Base-by-base conservation (phyloP, 805 yeast species). In the Metschnikowia koreensis region DNA sequence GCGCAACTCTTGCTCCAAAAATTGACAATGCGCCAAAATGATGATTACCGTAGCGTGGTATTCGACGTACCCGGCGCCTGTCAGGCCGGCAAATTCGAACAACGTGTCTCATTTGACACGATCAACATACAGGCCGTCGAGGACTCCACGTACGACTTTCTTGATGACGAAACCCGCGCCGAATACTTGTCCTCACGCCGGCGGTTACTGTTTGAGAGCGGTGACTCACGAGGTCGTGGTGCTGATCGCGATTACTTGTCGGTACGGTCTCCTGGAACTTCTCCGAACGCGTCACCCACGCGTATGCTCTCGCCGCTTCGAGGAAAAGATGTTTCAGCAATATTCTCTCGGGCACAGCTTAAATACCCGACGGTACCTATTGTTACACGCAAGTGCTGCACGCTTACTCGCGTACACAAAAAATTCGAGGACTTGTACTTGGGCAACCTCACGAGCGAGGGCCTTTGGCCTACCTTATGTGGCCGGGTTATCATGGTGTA, bases 401-500 rank as follows among this genome's bases (percentile, higher is more conserved):
- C 82, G 2, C 67, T 71, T 45, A 73, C 82, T 8, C 76, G 74
- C 49, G 66, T 70, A 44, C 86, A 82, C 64, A 60, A 64, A 43
- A 67, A 74, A 33, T 82, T 71, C 58, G 84, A 81, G 51, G 66
- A 66, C 29, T 63, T 82, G 47, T 81, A 80, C 53, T 59, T 69
- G 13, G 70, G 72, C 1, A 66, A 71, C 41, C 54, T 76, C 29
- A 57, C 63, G 34, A 62, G 66, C 16, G 55, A 59, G 28, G 60
- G 60, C 29, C 46, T 62, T 22, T 57, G 56, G 13, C 79, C 81
- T 0, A 73, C 76, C 0, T 65, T 82, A 42, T 82, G 83, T 0
- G 71, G 73, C 38, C 72, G 91, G 60, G 77, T 78, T 1, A 72
- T 87, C 6, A 62, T 87, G 63, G 82, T 85, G 29, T 86, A 86